Evolutionary conservation across 441 rosid species (phyloP), one percentile per base, ranked within the genome.

Genomic region (Adansonia rubrostipa): DNA sequence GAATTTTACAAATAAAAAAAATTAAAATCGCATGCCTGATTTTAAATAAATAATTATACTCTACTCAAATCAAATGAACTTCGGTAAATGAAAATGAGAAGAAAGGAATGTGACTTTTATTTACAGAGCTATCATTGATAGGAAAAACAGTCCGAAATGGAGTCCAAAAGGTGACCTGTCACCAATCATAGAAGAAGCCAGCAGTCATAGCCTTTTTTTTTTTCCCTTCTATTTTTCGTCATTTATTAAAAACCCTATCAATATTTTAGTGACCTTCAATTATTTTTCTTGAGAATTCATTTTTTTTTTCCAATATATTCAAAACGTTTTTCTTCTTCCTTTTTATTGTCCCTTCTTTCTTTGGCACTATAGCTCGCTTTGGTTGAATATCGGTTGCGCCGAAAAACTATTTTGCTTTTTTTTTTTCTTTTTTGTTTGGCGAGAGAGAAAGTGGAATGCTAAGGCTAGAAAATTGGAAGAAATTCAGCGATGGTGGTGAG

Each of bases 401-500:
- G 10, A 3, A 24, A 71, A 3, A 14, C 40, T 40, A 15, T 6
- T 42, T 11, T 15, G 4, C 24, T 58, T 6, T 33, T 70, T 14
- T 51, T 40, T 5, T 7, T 20, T 44, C 17, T 42, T 17, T 20
- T 20, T 7, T 44, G 44, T 45, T 62, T 45, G 65, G 54, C 47
- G 36, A 20, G 70, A 72, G 80, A 74, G 76, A 51, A 36, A 33
- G 22, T 50, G 71, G 47, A 65, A 80, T 80, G 82, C 15, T 75
- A 71, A 44, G 77, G 62, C 78, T 22, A 40, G 67, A 65, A 11
- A 58, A 61, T 77, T 1, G 50, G 72, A 54, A 9, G 79, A 44
- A 24, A 56, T 44, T n/a, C 40, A 76, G 81, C 44, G 48, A 92
- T 94, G 99, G 98, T 93, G 85, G 93, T 92, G 54, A 88, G 97